Base-by-base conservation (phyloP, 306 rosid species). In the Glycine tomentella region DNA sequence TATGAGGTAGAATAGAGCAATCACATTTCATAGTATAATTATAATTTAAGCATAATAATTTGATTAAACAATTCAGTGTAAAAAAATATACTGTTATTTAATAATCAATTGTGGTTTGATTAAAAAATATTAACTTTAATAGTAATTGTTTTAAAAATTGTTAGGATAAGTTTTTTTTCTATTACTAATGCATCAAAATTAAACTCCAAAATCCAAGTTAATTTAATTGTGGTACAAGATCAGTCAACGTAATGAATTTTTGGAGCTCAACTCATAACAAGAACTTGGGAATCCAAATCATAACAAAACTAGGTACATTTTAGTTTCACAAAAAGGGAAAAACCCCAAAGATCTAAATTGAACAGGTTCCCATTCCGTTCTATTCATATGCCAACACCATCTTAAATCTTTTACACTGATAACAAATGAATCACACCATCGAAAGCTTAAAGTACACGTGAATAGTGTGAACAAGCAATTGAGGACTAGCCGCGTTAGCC, bases 371-470 rank as follows among this genome's bases (percentile, higher is more conserved):
- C 14, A 40, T 66, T 66, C 20, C 12, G 16, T 31, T 65, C 66
- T 25, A 9, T 20, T 10, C 65, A 58, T 25, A 61, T 4, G 8
- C 8, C 9, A 33, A 11, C 9, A 20, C 15, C 8, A 5, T 34
- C 51, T 65, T 38, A 65, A 38, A 5, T 34, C 51, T n/a, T n/a
- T 65, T 38, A 65, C n/a, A 65, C 40, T 66, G 72, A 42, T 66
- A 15, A 65, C 3, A 8, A n/a, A 40, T 40, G 7, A 61, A 61
- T 31, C 15, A 10, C 3, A 31, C 67, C 8, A 31, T 25, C 8
- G 7, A 61, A 61, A 31, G 8, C 42, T 61, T 61, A 4, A 59
- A 4, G 6, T 20, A 59, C 40, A 59, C 25, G 25, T 59, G 36
- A 8, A 20, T 20, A 20, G 20, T 20, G 20, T 1, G 0, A 20